Evolutionary conservation across 495 filamentous ascomycete species (phyloP), one percentile per base, ranked within the genome.

Genomic region (Cairneyella variabilis): DNA sequence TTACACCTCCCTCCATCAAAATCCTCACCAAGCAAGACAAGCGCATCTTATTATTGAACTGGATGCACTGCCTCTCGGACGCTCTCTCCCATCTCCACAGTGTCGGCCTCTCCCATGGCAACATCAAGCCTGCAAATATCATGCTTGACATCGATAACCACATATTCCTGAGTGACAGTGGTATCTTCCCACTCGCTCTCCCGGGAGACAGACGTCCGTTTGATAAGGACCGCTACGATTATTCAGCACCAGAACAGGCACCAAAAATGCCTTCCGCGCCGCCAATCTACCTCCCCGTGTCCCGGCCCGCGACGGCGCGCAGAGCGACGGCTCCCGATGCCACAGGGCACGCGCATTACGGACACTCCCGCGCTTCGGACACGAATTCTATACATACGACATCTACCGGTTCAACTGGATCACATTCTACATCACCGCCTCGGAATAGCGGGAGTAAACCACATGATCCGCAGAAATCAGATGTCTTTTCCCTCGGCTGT

Each of bases 1-100:
- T 85, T 36, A 73, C 75, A 17, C 86, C 87, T 2, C 68, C 73
- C 38, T 69, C 70, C 4, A 82, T 91, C 70, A 91, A 91, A 63
- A 76, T 76, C 2, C 70, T 95, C 2, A 64, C 82, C 2, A 95
- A 95, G 64, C 73, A 81, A 50, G 76, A 80, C n/a, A 82, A 88
- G 23, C 79, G 86, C 25, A 69, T 75, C 26, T 73, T 85, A 2
- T 66, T 96, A 14, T 74, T 95, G 60, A 83, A 86, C 58, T 96
- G 92, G 91, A 82, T 92, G 36, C 89, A 91, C 66, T 96, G 92
- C 63, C 76, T 97, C 1, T 76, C 81, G 0, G 86, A 90, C 56
- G 88, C 85, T 9, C 63, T 96, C 20, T 82, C 84, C 39, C 89
- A 82, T 65, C 75, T 96, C 2, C 90, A 96, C 68, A 76, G 76